These are phyloP conservation scores for Saccharomyces hybrid DNA, from an alignment of 1,139 yeast genomes.

Conservation along the genomic window DNA sequence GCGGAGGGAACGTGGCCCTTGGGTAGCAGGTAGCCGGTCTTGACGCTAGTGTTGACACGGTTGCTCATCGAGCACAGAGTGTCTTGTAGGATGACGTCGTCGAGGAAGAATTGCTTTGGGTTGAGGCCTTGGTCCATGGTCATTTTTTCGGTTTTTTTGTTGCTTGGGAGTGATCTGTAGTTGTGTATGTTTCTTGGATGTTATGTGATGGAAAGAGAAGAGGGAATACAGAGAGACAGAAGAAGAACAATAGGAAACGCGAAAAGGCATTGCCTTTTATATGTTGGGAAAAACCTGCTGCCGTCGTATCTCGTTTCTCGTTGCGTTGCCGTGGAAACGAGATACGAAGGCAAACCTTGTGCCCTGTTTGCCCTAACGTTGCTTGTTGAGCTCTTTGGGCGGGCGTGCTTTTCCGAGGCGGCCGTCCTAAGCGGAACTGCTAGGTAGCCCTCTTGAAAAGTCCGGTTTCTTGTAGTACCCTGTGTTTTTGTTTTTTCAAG, in stretches of 20 bases:
- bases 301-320: conserved; percentile 3
- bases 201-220: neutral
- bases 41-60: conserved; percentile 54
- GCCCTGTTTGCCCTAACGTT: neutral
- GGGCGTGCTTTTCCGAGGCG: neutral
- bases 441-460: neutral
- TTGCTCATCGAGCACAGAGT: neutral
- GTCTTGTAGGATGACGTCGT: neutral
- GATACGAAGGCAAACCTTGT: neutral
- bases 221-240: neutral
- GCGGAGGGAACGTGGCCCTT: conserved; percentile 2
- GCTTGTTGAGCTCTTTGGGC: no score
- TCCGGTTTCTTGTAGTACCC: neutral
- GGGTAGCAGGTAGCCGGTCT: conserved; percentile 44
- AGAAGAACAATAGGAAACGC: neutral
- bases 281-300: neutral
- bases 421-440: neutral
- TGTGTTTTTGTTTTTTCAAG: neutral
- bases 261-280: neutral
- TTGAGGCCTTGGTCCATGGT: neutral
- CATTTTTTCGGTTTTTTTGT: neutral
- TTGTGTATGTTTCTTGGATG: neutral
- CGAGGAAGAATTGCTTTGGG: neutral
- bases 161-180: neutral
- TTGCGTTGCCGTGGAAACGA: conserved; percentile 5